A percentile compares a stretch with the other conserved stretches of the same genome.
These are phyloP conservation scores for Fermentozyma sake DNA, from an alignment of 1,139 yeast genomes.

Conservation along the genomic window DNA sequence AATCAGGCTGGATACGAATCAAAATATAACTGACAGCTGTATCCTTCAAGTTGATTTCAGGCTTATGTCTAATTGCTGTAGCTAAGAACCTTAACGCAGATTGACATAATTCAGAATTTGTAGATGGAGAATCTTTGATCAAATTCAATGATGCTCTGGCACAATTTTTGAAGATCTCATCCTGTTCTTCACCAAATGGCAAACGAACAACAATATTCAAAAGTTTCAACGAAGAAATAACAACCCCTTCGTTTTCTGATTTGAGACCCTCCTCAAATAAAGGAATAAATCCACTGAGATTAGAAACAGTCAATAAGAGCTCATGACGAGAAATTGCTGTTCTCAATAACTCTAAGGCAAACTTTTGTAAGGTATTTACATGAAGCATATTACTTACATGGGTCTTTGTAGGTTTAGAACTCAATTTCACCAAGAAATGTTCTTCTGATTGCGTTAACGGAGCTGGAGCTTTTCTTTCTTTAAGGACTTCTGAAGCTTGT, in stretches of 20 bases:
- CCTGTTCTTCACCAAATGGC: slow-evolving; percentile 56
- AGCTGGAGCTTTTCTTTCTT: slow-evolving; percentile 14
- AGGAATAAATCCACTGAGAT: slow-evolving; percentile 74
- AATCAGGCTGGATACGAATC: slow-evolving; percentile 76
- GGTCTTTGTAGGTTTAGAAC: slow-evolving; percentile 53
- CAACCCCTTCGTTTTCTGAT: slow-evolving; percentile 71
- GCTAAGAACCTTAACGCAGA: slow-evolving; percentile 73
- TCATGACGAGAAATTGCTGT: slow-evolving; percentile 63
- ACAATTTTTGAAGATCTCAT: slow-evolving; percentile 50
- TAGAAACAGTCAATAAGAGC: slow-evolving; percentile 52
- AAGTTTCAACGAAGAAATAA: slow-evolving; percentile 62
- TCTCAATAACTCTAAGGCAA: slow-evolving; percentile 74
- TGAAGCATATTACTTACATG: slow-evolving; percentile 49
- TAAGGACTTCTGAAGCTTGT: slow-evolving; percentile 41
- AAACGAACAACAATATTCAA: slow-evolving; percentile 58
- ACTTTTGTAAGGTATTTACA: slow-evolving; percentile 61
- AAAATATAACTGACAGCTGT: slow-evolving; percentile 72
- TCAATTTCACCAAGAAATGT: slow-evolving; percentile 67
- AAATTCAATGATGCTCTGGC: slow-evolving; percentile 62
- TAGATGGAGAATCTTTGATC: slow-evolving; percentile 71
- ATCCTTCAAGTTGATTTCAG: slow-evolving; percentile 62
- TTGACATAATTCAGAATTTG: slow-evolving; percentile 81
- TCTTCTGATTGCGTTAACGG: slow-evolving; percentile 28
- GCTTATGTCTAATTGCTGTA: slow-evolving; percentile 64
- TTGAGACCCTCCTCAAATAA: slow-evolving; percentile 55